Conservation (phyloP, 768 basidiomycete species). For the Coprinopsis cinerea region DNA sequence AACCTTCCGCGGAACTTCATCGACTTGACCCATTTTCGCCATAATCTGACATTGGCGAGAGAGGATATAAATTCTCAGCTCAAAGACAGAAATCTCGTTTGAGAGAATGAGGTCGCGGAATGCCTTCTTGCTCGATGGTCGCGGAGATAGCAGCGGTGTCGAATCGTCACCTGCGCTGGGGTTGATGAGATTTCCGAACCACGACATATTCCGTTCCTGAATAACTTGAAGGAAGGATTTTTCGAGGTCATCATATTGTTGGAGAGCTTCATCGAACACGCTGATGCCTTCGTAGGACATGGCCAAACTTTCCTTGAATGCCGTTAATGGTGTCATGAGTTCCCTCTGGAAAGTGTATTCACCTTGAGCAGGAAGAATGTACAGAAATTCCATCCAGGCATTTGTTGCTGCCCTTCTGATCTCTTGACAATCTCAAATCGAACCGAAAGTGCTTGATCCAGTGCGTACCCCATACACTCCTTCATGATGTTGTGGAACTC, state of each 20-base stretch:
- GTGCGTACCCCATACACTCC: slow-evolving; percentile 79
- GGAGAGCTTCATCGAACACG: slow-evolving; percentile 82
- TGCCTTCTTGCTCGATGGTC: slow-evolving; percentile 71
- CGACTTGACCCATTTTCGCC: slow-evolving; percentile 58
- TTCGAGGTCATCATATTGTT: slow-evolving; percentile 91
- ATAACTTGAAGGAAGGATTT: slow-evolving; percentile 68
- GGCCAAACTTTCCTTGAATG: slow-evolving; percentile 83
- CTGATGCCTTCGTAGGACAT: slow-evolving; percentile 87
- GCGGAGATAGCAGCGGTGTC: slow-evolving; percentile 70
- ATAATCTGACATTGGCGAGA: slow-evolving; percentile 79
- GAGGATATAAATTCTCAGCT: slow-evolving; percentile 88
- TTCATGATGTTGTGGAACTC: slow-evolving; percentile 87
- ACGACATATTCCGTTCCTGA: slow-evolving; percentile 79
- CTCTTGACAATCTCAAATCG: slow-evolving; percentile 89
- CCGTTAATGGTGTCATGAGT: slow-evolving; percentile 10
- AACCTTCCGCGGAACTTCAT: slow-evolving; percentile 67
- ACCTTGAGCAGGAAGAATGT: slow-evolving; percentile 97
- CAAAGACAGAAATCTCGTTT: slow-evolving; percentile 90
- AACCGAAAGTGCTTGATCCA: slow-evolving; percentile 70
- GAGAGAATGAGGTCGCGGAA: slow-evolving; percentile 86
- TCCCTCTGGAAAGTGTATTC: slow-evolving; percentile 2
- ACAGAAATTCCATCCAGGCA: slow-evolving; percentile 99
- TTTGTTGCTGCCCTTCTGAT: slow-evolving; percentile 82
- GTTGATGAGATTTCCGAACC: slow-evolving; percentile 86
- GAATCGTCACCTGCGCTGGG: slow-evolving; percentile 71